phyloP scores from a whole-genome alignment of 2,329 filamentous ascomycete genomes.

The Diplocarpon mali region DNA sequence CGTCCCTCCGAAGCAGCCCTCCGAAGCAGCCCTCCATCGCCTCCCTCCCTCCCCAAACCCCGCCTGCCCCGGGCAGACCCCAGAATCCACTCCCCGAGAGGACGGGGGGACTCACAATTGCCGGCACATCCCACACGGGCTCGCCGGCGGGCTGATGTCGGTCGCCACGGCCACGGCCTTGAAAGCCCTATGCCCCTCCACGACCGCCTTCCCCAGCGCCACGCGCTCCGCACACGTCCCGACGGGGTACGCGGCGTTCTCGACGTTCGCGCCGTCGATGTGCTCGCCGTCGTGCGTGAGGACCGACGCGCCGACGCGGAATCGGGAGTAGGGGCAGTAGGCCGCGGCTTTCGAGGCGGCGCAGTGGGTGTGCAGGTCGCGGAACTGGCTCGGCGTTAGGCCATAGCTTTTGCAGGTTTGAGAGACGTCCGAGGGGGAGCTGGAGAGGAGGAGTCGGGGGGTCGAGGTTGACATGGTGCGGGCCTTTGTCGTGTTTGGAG shows the following conservation, averaged over 20 bases:
- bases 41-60: background rate
- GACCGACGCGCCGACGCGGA: slow-evolving; percentile 78
- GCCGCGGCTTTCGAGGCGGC: slow-evolving; percentile 64
- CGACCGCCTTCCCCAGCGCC: slow-evolving; percentile 72
- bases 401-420: slow-evolving; percentile 31
- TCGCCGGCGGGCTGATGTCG: slow-evolving; percentile 57
- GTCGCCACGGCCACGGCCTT: slow-evolving; percentile 78
- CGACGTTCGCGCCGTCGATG: slow-evolving; percentile 69
- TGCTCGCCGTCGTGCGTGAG: slow-evolving; percentile 44
- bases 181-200: slow-evolving; percentile 39
- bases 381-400: slow-evolving; percentile 54
- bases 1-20: background rate
- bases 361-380: slow-evolving; percentile 54
- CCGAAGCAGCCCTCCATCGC: background rate
- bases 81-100: background rate
- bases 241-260: slow-evolving; percentile 84
- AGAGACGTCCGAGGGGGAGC: slow-evolving; percentile 21
- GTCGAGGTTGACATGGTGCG: slow-evolving; percentile 17
- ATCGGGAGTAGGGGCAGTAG: slow-evolving; percentile 62
- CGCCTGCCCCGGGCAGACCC: background rate
- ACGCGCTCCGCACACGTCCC: slow-evolving; percentile 93
- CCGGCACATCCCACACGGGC: slow-evolving; percentile 91
- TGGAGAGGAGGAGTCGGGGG: slow-evolving; percentile 20
- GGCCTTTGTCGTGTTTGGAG: background rate
- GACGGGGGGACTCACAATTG: slow-evolving; percentile 57